A percentile compares a stretch with the other conserved stretches of the same genome.
Evolutionary conservation across 805 yeast species (phyloP).

Genomic region (Scheffersomyces coipomensis): DNA sequence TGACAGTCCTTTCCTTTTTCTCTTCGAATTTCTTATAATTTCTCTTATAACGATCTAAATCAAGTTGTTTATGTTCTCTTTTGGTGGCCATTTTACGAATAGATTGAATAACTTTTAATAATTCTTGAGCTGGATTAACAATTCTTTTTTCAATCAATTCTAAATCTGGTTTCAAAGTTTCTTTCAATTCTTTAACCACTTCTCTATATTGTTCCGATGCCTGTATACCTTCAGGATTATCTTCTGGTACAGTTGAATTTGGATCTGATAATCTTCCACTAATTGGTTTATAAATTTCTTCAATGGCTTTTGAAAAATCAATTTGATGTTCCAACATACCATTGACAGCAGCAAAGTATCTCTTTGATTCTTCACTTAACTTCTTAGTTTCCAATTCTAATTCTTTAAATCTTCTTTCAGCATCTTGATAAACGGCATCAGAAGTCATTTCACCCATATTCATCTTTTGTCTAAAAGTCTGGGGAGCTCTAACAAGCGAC

Average conservation of each 20-base stretch:
- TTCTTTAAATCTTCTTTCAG: conserved; percentile 94
- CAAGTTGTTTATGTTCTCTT: conserved; percentile 93
- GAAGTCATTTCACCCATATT: conserved; percentile 66
- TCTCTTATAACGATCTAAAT: conserved; percentile 81
- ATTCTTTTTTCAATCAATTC: conserved; percentile 88
- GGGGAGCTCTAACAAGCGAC: conserved; percentile 86
- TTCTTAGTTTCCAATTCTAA: conserved; percentile 87
- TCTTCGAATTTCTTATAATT: conserved; percentile 69
- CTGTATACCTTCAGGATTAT: conserved; percentile 93
- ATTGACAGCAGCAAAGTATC: conserved; percentile 88
- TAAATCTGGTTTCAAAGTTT: conserved; percentile 85
- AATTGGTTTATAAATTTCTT: conserved; percentile 94
- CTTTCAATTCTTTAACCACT: conserved; percentile 82
- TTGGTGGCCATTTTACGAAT: conserved; percentile 93
- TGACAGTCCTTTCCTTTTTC: conserved; percentile 79
- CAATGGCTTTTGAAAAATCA: conserved; percentile 93
- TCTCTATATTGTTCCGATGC: conserved; percentile 92
- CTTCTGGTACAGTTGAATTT: conserved; percentile 80
- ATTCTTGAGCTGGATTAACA: conserved; percentile 87
- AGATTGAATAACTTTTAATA: conserved; percentile 74
- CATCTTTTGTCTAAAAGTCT: conserved; percentile 82
- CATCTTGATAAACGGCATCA: conserved; percentile 91
- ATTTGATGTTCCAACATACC: conserved; percentile 93
- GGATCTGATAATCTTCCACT: conserved; percentile 92
- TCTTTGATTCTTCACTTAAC: conserved; percentile 82